Base-by-base conservation (phyloP, 1,284 basidiomycete species). In the Ustilago cynodontis region DNA sequence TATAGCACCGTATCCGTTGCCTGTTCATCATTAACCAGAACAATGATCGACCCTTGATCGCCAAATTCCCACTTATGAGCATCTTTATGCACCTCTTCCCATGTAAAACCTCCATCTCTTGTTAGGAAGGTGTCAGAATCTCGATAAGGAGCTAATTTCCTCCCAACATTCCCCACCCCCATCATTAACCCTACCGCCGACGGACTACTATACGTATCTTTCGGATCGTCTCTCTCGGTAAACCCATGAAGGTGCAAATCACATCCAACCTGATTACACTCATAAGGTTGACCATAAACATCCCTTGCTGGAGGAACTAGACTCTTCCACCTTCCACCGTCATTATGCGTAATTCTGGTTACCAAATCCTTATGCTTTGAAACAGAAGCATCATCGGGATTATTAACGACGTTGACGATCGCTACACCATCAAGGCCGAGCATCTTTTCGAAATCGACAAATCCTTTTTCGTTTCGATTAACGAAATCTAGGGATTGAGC, bases 371-470 rank as follows among this genome's bases (percentile, higher is more conserved):
- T 99, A 52, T 86, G 87, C 6, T 92, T 91, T 2, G 91, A 90
- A 4, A 97, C 84, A 1, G 89, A 87, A 0, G 94, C 94, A 59
- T 93, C 91, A 0, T 89, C 88, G 0, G 94, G 89, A 84, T 99
- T 97, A 16, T 90, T 87, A 2, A 99, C 94, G 37, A 98, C 86
- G 82, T 99, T 99, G 80, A 95, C 90, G 50, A 99, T 87, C 8
- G 95, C 95, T 74, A 99, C 96, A 0, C 96, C 96, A 86, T 99
- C 95, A 55, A 99, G 87, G 1, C 94, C 95, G 68, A 93, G 91
- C 90, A 98, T 93, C 89, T 98, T 99, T 88, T 99, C 96, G 82
- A 99, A 99, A 86, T 99, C 97, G 52, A 95, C 96, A 80, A 90
- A 98, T 16, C 97, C 96, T 0, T 88, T 86, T 0, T 90, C 88